Base-by-base conservation (phyloP, 495 filamentous ascomycete genomes). In the Penicillium canariense region DNA sequence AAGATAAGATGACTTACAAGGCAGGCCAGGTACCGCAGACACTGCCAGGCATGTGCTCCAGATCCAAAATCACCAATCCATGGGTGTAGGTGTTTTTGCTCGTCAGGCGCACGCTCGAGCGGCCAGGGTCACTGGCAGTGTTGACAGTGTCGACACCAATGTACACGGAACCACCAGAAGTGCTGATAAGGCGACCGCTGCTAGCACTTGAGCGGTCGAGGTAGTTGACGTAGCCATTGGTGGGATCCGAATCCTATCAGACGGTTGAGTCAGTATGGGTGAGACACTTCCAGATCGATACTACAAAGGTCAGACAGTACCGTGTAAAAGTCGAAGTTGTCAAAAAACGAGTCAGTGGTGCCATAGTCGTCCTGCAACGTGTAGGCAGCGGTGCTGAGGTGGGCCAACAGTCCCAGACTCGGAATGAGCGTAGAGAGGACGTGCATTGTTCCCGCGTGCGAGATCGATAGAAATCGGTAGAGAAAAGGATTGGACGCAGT, bases 201-300 rank as follows among this genome's bases (percentile, higher is more conserved):
- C 75, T 74, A 40, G 88, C 88, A 1, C 73, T 77, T 5, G 48
- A 38, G 10, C 71, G 74, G 53, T 79, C 68, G 32, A 81, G 74
- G 61, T 85, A 91, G 50, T 78, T 63, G 54, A 91, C 88, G 61
- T 79, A 87, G 17, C 87, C 88, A 54, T 84, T 65, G 6, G 87
- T 91, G 5, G 87, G 88, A 56, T 92, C 87, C 1, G 67, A 5
- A 9, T 46, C 56, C 72, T 75, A 43, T 27, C 23, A 7, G 8
- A 56, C 44, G 27, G 12, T 40, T 48, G 68, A 72, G 15, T 70
- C 69, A 20, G 61, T 67, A 14, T 50, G 69, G 1, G 18, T 23
- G 23, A 42, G 22, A 11, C 10, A 23, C 6, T 53, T 28, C 5
- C n/a, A 40, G 25, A 31, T 48, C 11, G 14, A 22, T 31, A 30